Evolutionary conservation across 257 asterid species (phyloP).

Genomic region (Orobanche coerulescens): DNA sequence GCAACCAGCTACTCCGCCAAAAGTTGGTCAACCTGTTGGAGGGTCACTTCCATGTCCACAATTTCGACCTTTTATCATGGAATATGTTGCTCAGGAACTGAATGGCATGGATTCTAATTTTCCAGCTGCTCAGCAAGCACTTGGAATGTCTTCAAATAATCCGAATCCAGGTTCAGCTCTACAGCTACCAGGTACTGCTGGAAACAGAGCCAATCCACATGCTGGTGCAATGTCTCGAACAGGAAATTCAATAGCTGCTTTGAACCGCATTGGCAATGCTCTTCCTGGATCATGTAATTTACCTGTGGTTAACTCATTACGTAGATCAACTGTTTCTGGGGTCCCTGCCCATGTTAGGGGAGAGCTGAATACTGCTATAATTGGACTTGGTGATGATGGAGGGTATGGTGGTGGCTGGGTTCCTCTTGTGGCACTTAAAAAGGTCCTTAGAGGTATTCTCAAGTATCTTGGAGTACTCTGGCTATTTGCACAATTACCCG

Average conservation of each 20-base stretch:
- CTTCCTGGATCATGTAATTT: conserved; percentile 58
- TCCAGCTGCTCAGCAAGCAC: conserved; percentile 75
- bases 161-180: conserved; percentile 47
- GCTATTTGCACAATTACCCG: conserved; percentile 97
- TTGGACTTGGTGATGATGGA: conserved; percentile 99
- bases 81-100: conserved; percentile 97
- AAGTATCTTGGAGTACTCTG: conserved; percentile 98
- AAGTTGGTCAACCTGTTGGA: conserved; percentile 83
- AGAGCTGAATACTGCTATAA: conserved; percentile 93
- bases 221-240: conserved; percentile 54
- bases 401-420: conserved; percentile 99
- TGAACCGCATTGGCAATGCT: conserved; percentile 66
- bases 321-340: conserved; percentile 78
- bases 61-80: conserved; percentile 98
- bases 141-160: conserved; percentile 49
- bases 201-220: conserved; percentile 55
- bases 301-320: conserved; percentile 43
- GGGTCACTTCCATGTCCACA: conserved; percentile 99
- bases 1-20: conserved; percentile 99
- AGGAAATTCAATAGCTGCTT: conserved; percentile 55
- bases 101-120: conserved; percentile 87
- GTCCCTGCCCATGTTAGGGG: conserved; percentile 97
- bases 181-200: conserved; percentile 52
- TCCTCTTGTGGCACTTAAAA: conserved; percentile 93
- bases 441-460: conserved; percentile 93